Percentiles rank a stretch among this genome's conserved stretches.
Evolutionary conservation across 2,329 filamentous ascomycete genomes (phyloP).

Genomic region (Epichloe elymi): DNA sequence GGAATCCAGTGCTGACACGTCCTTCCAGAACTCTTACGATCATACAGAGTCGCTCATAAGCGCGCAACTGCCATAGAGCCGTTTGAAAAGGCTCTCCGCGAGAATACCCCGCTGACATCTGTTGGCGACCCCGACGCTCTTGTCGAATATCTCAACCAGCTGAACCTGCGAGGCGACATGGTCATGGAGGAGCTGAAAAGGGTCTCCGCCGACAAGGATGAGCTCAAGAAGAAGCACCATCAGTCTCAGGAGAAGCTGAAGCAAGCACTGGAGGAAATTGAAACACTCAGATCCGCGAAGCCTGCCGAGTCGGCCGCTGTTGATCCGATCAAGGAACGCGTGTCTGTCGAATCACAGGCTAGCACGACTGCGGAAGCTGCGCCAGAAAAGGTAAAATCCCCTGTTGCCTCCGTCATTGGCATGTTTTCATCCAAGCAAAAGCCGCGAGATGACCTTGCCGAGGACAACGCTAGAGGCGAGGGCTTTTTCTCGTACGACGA

Average conservation of each 20-base stretch:
- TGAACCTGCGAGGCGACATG: conserved; percentile 81
- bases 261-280: conserved; percentile 50
- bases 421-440: conserved; percentile 37
- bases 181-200: conserved; percentile 86
- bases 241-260: conserved; percentile 51
- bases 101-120: conserved; percentile 82
- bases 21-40: conserved; percentile 63
- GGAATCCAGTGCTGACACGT: background rate
- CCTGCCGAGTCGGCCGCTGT: conserved; percentile 11
- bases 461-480: conserved; percentile 30
- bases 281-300: conserved; percentile 28
- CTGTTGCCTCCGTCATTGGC: conserved; percentile 32
- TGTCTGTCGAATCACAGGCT: conserved; percentile 8
- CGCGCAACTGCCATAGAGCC: conserved; percentile 79
- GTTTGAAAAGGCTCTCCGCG: conserved; percentile 81
- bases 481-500: conserved; percentile 90
- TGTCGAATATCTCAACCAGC: conserved; percentile 78
- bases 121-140: conserved; percentile 76
- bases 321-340: conserved; percentile 23
- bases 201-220: conserved; percentile 69
- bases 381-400: conserved; percentile 29
- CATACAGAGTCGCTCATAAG: conserved; percentile 82
- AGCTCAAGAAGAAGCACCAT: conserved; percentile 63
- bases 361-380: conserved; percentile 4
- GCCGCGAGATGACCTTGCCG: conserved; percentile 17